phyloP scores from a whole-genome alignment of 352 stramenopile genomes.

The Globisporangium cystogenes region DNA sequence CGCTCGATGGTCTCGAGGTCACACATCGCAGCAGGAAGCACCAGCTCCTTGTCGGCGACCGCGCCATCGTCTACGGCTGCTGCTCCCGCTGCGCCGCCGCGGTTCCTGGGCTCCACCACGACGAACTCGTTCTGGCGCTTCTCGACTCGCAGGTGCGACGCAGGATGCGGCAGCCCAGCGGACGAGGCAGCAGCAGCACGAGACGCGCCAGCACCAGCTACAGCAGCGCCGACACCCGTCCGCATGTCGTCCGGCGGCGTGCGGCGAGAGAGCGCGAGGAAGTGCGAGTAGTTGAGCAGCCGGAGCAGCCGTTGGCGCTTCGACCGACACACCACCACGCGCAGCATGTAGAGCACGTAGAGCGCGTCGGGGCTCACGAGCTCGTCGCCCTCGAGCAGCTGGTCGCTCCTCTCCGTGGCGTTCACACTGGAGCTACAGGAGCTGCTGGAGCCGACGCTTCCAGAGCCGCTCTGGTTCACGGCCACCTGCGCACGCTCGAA shows the following conservation, averaged over 20 bases:
- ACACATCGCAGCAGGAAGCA: slow-evolving; percentile 30
- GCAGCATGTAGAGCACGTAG: slow-evolving; percentile 33
- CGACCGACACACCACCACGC: slow-evolving; percentile 29
- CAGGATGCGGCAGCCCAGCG: neutral
- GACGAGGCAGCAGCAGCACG: neutral
- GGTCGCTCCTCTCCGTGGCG: neutral
- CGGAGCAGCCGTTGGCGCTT: slow-evolving; percentile 35
- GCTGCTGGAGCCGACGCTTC: neutral
- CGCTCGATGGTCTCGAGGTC: slow-evolving; percentile 39
- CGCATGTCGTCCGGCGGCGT: neutral
- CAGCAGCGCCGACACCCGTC: neutral
- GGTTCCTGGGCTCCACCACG: slow-evolving; percentile 8
- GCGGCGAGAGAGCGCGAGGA: slow-evolving; percentile 16
- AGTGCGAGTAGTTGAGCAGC: slow-evolving; percentile 46
- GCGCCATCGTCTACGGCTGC: neutral
- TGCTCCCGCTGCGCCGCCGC: neutral
- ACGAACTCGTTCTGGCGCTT: slow-evolving; percentile 18
- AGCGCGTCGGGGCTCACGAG: slow-evolving; percentile 21
- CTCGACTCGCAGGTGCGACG: slow-evolving; percentile 3
- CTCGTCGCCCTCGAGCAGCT: slow-evolving; percentile 8
- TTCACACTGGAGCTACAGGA: neutral
- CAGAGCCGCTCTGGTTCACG: slow-evolving; percentile 6
- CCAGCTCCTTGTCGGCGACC: slow-evolving; percentile 18
- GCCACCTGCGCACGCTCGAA: slow-evolving; percentile 30
- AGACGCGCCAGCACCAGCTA: too few species aligned